phyloP scores from a whole-genome alignment of 2,329 filamentous ascomycete species.

The Ceratocystis ficicola region DNA sequence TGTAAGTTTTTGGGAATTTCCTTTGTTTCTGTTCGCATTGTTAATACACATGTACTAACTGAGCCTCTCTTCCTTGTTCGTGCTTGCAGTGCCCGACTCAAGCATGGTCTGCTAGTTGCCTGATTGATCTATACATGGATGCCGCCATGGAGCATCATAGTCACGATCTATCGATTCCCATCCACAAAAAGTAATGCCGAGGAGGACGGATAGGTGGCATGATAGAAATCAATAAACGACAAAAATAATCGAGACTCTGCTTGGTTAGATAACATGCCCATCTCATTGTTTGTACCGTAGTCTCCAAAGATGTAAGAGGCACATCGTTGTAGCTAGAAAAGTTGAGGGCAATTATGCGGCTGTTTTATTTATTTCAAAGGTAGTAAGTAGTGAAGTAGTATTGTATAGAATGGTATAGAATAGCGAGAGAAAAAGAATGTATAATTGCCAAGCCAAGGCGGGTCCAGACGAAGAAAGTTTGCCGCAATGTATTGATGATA shows the following conservation, averaged over 20 bases:
- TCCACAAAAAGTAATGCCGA: constrained; percentile 12
- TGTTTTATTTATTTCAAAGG: constrained; percentile 1
- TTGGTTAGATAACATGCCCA: no score
- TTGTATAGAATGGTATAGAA: no score
- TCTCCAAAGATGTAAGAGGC: no score
- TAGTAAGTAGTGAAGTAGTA: not conserved
- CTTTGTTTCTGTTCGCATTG: constrained; percentile 19
- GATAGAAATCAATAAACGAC: not conserved
- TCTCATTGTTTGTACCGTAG: no score
- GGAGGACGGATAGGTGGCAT: not conserved
- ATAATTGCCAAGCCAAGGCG: not conserved
- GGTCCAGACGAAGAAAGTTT: not conserved
- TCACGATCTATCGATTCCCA: not conserved
- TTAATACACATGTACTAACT: constrained; percentile 16
- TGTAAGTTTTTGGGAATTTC: constrained; percentile 41
- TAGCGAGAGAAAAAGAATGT: not conserved
- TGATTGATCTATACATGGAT: constrained; percentile 95
- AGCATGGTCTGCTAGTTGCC: constrained; percentile 86
- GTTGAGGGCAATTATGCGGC: not conserved
- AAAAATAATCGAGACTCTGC: not conserved
- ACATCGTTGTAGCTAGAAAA: no score
- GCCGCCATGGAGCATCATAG: constrained; percentile 46
- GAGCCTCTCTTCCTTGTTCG: not conserved
- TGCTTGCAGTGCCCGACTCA: constrained; percentile 71
- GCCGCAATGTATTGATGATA: not conserved